Evolutionary conservation across 108 stramenopile genomes (phyloP).

Genomic region (Epipyxis sp.): DNA sequence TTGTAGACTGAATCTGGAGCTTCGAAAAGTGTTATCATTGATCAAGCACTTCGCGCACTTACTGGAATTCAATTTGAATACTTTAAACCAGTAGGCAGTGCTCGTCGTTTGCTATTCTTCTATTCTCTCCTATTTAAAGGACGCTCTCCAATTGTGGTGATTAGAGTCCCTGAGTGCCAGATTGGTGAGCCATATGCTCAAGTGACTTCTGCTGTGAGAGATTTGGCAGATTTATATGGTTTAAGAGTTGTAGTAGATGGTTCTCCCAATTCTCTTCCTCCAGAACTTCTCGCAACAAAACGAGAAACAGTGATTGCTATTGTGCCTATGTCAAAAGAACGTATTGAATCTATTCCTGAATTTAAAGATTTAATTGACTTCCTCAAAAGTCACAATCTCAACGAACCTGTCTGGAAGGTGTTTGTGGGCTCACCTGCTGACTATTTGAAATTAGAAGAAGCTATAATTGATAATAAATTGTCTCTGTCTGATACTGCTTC

Average conservation of each 20-base stretch:
- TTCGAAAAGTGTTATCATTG: neutral
- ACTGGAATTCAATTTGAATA: neutral
- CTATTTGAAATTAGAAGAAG: conserved; percentile 18
- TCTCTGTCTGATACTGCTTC: conserved; percentile 19
- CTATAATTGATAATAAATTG: conserved; percentile 3
- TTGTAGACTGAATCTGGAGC: conserved; percentile 9
- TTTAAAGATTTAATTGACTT: conserved; percentile 25
- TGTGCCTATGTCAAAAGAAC: conserved; percentile 28
- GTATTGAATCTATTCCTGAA: conserved; percentile 26
- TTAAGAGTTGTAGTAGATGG: conserved; percentile 10
- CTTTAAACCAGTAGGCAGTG: neutral
- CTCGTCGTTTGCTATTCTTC: too few species aligned
- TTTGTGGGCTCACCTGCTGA: conserved; percentile 17
- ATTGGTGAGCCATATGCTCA: neutral
- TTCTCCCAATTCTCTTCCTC: conserved; percentile 22
- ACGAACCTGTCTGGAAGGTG: conserved; percentile 32
- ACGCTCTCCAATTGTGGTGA: conserved; percentile 12
- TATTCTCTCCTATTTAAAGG: conserved; percentile 5
- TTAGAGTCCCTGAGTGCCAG: neutral
- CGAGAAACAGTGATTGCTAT: conserved; percentile 22
- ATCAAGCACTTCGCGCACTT: too few species aligned
- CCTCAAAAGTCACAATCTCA: conserved; percentile 30
- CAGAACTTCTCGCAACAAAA: conserved; percentile 25
- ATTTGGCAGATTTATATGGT: conserved; percentile 5
- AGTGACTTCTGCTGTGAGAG: neutral